These are phyloP conservation scores for Fusarium udum DNA, from an alignment of 2,329 filamentous ascomycete species.

Conservation along the genomic window DNA sequence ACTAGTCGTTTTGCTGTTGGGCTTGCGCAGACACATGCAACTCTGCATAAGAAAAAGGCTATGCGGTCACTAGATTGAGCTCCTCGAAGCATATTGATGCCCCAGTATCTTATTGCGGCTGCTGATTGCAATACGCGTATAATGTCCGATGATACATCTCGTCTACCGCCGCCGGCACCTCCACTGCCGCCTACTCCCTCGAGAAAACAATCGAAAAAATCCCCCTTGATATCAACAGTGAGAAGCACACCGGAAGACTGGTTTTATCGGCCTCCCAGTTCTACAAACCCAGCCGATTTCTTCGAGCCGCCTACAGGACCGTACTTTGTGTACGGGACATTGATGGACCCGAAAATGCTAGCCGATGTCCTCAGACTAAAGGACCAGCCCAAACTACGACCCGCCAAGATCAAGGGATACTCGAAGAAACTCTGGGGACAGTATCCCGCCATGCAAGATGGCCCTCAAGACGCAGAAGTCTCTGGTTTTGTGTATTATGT, in stretches of 20 bases:
- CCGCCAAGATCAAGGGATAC: neutral
- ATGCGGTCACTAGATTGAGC: neutral
- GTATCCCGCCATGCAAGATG: neutral
- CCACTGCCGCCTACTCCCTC: neutral
- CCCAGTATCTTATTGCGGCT: neutral
- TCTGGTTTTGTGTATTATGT: neutral
- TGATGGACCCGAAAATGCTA: conserved; percentile 2
- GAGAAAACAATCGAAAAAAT: fast-evolving
- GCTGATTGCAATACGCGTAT: neutral
- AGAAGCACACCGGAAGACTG: neutral
- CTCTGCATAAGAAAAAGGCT: fast-evolving
- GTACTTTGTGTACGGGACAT: conserved; percentile 9
- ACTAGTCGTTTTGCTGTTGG: neutral
- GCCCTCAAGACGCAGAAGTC: neutral
- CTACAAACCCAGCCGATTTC: neutral
- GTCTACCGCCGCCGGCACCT: neutral
- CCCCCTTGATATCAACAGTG: neutral
- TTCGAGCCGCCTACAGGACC: neutral
- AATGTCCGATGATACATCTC: neutral
- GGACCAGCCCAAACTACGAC: neutral
- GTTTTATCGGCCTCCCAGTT: neutral
- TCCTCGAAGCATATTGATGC: neutral
- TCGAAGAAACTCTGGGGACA: conserved; percentile 1
- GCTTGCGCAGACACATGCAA: no score
- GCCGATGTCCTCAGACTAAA: neutral